Evolutionary conservation across 2,329 filamentous ascomycete species (phyloP).

Genomic region (Ceratocystis lukuohia): DNA sequence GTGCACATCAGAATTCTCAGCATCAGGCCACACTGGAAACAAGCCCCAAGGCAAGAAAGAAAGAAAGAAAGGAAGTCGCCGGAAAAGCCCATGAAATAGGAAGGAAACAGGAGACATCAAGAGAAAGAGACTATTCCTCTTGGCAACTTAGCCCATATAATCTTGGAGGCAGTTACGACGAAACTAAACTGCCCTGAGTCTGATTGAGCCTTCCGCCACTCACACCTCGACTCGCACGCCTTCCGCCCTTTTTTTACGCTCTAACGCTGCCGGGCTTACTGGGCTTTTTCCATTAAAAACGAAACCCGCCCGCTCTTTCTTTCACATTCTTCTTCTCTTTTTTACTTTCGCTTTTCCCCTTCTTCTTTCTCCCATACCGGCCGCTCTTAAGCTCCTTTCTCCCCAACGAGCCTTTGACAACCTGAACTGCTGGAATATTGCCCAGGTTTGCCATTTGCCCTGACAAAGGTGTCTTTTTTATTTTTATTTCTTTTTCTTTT

Average conservation of each 20-base stretch:
- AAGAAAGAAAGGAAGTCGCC: not conserved
- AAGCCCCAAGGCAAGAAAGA: not conserved
- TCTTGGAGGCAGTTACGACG: not conserved
- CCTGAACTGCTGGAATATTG: conserved; percentile 20
- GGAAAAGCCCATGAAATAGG: not conserved
- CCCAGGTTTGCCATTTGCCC: conserved; percentile 14
- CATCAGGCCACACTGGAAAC: not conserved
- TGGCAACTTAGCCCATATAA: not conserved
- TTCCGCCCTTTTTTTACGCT: not conserved
- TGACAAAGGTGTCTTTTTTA: conserved; percentile 2
- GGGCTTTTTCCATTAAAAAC: conserved; percentile 2
- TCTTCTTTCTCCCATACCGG: not conserved
- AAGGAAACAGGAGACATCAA: not conserved
- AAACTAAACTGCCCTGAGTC: not conserved
- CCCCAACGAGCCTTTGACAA: conserved; percentile 9
- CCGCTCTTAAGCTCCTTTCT: not conserved
- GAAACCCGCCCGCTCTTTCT: not conserved
- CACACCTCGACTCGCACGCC: not conserved
- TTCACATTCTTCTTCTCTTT: not conserved
- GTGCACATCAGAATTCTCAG: not conserved
- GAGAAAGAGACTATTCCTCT: not conserved
- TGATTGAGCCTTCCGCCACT: not conserved
- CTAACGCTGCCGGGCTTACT: not conserved
- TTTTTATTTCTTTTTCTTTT: not conserved
- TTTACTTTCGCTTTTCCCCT: not conserved